Conservation (phyloP, 495 filamentous ascomycete species). For the Trypethelium eluteriae region DNA sequence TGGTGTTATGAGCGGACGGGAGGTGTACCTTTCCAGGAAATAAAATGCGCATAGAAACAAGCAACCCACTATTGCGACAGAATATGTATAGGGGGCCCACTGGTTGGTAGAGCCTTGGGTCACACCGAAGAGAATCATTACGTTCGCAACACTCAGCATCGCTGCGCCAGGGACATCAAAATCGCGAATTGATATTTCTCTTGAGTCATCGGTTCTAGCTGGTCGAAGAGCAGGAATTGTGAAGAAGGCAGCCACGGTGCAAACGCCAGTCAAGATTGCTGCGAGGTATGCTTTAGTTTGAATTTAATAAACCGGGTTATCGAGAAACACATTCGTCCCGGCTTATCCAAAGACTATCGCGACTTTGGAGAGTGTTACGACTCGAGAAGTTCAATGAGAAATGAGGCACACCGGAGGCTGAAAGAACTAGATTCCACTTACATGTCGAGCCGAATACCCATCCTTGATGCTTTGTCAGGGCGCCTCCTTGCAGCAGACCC, state of each 20-base stretch:
- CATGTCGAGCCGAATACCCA: constrained; percentile 22
- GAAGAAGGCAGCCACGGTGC: constrained; percentile 10
- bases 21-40: constrained; percentile 15
- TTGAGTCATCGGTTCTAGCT: neutral
- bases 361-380: neutral
- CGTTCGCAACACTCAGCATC: constrained; percentile 2
- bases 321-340: neutral
- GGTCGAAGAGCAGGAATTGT: constrained; percentile 20
- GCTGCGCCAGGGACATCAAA: constrained; percentile 20
- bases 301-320: too few species aligned
- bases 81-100: constrained; percentile 23
- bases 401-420: too few species aligned
- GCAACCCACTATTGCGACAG: constrained; percentile 16
- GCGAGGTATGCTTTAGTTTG: too few species aligned
- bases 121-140: constrained; percentile 21
- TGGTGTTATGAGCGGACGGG: constrained; percentile 19
- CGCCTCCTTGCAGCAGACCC: constrained; percentile 20
- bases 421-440: neutral
- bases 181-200: constrained; percentile 2
- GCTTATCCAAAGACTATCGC: neutral
- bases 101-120: constrained; percentile 17
- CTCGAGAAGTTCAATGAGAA: neutral
- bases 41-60: constrained; percentile 14
- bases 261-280: constrained; percentile 17
- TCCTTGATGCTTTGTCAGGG: constrained; percentile 17